A percentile compares a stretch with the other conserved stretches of the same genome.
phyloP scores from a whole-genome alignment of 495 filamentous ascomycete species.

The Aspergillus taichungensis region DNA sequence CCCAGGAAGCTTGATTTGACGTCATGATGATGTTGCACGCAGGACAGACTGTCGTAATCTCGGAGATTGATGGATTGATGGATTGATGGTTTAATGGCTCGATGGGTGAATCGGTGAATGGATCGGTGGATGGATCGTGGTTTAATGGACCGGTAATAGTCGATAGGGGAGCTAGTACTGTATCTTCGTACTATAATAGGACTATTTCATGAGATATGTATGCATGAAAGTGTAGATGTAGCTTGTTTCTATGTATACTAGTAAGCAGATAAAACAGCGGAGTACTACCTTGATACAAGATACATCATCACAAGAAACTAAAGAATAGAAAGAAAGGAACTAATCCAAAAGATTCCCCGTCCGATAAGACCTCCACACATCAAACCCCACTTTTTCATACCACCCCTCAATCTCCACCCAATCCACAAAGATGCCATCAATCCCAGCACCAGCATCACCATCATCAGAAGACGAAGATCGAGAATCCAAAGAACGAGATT shows the following conservation, averaged over 20 bases:
- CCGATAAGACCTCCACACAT: constrained; percentile 36
- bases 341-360: constrained; percentile 11
- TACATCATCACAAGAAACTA: neutral
- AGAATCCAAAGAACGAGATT: constrained; percentile 18
- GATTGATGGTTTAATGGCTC: no score
- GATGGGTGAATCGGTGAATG: no score
- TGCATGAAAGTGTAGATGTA: no score
- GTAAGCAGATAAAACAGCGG: no score
- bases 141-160: no score
- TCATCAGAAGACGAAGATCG: no score
- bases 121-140: no score
- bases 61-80: no score
- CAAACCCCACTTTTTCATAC: constrained; percentile 43
- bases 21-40: neutral
- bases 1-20: neutral
- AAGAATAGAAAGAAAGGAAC: neutral
- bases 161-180: no score
- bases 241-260: no score
- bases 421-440: constrained; percentile 43
- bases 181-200: no score
- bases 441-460: constrained; percentile 10
- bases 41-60: neutral
- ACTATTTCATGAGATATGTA: no score
- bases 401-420: constrained; percentile 42
- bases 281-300: neutral